Conservation (phyloP, 208 protist genomes). For the Leishmania tropica region DNA sequence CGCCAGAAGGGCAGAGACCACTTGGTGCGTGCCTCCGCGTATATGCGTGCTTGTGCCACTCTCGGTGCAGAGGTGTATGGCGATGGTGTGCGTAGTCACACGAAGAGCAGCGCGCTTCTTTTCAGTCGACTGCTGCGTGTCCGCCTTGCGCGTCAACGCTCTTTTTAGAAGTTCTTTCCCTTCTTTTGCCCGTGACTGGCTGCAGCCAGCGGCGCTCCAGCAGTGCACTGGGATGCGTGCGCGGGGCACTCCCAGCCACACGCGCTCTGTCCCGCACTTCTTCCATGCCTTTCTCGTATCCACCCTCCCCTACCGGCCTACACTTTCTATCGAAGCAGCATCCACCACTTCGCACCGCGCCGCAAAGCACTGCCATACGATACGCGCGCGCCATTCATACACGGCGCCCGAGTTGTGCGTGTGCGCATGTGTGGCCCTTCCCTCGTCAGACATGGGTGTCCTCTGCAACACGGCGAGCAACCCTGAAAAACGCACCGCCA, state of each 20-base stretch:
- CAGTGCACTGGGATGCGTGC: background rate
- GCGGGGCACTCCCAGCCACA: background rate
- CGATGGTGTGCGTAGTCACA: background rate
- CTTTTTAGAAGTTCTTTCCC: too few relatives aligned
- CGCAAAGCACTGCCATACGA: background rate
- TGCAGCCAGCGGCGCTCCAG: background rate
- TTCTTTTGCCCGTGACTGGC: background rate
- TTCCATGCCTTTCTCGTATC: background rate
- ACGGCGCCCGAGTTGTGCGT: background rate
- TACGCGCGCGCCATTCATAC: background rate
- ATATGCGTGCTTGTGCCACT: background rate
- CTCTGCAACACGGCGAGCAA: constrained; percentile 18
- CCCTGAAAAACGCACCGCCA: constrained; percentile 27
- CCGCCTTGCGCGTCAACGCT: background rate
- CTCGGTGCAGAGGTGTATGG: background rate
- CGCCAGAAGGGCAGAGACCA: background rate
- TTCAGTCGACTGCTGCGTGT: background rate
- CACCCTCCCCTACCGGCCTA: background rate
- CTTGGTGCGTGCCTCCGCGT: background rate
- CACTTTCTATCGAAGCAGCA: background rate
- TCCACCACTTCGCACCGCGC: background rate
- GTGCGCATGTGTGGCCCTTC: background rate
- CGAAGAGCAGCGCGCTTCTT: background rate
- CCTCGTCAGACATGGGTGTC: constrained; percentile 36
- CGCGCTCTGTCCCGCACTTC: background rate